Conservation (phyloP, 1,284 basidiomycete genomes). For the Mycena sp. region DNA sequence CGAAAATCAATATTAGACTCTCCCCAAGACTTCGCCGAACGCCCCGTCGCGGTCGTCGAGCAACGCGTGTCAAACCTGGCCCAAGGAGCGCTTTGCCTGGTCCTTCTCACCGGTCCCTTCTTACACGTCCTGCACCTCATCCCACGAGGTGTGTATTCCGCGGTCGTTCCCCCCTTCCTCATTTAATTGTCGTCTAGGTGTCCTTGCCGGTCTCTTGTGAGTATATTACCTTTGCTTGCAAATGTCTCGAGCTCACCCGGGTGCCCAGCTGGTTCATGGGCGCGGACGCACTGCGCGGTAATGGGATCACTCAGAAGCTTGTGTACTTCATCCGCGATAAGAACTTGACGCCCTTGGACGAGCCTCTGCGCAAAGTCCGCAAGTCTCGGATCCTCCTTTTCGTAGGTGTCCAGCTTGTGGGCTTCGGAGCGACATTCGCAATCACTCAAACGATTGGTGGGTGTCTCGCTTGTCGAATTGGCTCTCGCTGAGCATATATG, state of each 20-base stretch:
- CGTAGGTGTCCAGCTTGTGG: conserved; percentile 83
- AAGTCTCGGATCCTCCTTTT: conserved; percentile 85
- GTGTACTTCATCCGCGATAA: conserved; percentile 87
- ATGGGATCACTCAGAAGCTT: conserved; percentile 88
- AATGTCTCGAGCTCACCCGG: conserved; percentile 5
- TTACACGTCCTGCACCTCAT: conserved; percentile 83
- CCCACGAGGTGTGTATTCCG: conserved; percentile 65
- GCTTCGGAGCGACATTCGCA: conserved; percentile 91
- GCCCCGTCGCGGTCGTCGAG: conserved; percentile 86
- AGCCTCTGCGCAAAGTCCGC: conserved; percentile 82
- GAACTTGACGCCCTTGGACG: conserved; percentile 66
- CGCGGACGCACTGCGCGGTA: conserved; percentile 83
- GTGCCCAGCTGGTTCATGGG: conserved; percentile 89
- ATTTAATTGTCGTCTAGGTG: conserved; percentile 50
- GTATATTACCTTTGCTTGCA: conserved; percentile 41
- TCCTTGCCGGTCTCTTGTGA: conserved; percentile 81
- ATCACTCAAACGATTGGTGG: conserved; percentile 92
- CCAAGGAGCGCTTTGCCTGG: conserved; percentile 84
- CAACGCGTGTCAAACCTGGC: conserved; percentile 90
- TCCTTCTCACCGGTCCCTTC: conserved; percentile 86
- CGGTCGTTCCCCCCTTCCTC: background rate
- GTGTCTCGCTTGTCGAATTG: conserved; percentile 37
- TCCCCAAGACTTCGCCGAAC: conserved; percentile 52
- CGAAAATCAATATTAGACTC: conserved; percentile 42
- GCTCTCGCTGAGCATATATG: background rate